phyloP scores from a whole-genome alignment of 2,329 filamentous ascomycete species.

The Purpureocillium takamizusanense region DNA sequence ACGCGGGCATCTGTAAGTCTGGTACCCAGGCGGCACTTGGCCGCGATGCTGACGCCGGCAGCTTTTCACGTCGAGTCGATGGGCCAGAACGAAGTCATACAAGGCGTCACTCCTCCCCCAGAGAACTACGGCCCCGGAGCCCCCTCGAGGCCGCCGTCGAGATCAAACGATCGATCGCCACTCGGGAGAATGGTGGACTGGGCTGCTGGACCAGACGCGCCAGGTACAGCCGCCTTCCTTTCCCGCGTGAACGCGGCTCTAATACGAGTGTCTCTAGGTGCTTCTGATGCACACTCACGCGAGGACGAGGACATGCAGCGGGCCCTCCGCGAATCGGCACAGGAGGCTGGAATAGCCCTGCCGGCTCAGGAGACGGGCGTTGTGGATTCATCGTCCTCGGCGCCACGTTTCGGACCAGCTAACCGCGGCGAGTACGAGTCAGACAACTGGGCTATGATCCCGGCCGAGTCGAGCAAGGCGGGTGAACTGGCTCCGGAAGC shows the following conservation, averaged over 20 bases:
- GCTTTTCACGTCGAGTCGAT: slow-evolving; percentile 49
- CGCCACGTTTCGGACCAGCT: slow-evolving; percentile 51
- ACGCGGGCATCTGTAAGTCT: slow-evolving; percentile 33
- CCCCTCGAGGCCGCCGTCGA: slow-evolving; percentile 54
- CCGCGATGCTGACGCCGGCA: slow-evolving; percentile 17
- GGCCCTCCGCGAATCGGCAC: slow-evolving; percentile 46
- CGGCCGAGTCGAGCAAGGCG: slow-evolving; percentile 16
- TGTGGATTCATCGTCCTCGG: slow-evolving; percentile 25
- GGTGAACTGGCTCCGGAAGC: slow-evolving; percentile 24
- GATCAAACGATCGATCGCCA: slow-evolving; percentile 48
- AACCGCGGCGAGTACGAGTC: slow-evolving; percentile 45
- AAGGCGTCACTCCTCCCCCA: slow-evolving; percentile 31
- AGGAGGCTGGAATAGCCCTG: slow-evolving; percentile 36
- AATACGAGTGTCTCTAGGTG: slow-evolving; percentile 16
- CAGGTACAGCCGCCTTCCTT: slow-evolving; percentile 24
- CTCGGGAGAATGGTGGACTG: slow-evolving; percentile 42
- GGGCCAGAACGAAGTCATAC: slow-evolving; percentile 33
- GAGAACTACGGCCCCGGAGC: slow-evolving; percentile 33
- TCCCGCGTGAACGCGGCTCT: background rate
- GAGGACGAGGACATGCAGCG: slow-evolving; percentile 48
- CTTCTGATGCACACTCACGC: slow-evolving; percentile 26
- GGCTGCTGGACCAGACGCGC: slow-evolving; percentile 26
- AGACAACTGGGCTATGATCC: slow-evolving; percentile 51
- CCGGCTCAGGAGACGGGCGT: slow-evolving; percentile 42
- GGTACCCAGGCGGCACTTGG: background rate